These are phyloP conservation scores for Metschnikowia orientalis DNA, from an alignment of 805 yeast genomes.

Conservation along the genomic window DNA sequence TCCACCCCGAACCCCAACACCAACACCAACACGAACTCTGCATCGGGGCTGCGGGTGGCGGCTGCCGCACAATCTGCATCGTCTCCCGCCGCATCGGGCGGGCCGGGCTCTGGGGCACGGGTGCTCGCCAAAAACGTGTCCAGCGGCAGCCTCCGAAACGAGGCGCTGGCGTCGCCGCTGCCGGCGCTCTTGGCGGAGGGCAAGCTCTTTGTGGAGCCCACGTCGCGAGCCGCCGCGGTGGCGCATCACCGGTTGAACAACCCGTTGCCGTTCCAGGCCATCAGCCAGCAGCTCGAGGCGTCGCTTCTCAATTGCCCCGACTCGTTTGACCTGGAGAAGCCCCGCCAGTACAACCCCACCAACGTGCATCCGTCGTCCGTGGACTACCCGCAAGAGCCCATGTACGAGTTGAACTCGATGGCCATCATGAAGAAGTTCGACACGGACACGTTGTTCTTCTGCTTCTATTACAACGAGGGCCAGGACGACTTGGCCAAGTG, in stretches of 20 bases:
- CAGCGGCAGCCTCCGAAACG: conserved; percentile 3
- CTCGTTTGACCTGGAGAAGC: conserved; percentile 83
- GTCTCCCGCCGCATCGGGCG: neutral
- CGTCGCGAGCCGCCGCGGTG: conserved; percentile 24
- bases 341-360: conserved; percentile 69
- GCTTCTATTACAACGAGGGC: conserved; percentile 73
- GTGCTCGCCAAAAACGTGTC: conserved; percentile 4
- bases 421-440: conserved; percentile 67
- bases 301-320: conserved; percentile 90
- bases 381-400: conserved; percentile 84
- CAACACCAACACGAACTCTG: no score
- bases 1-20: no score
- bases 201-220: conserved; percentile 21
- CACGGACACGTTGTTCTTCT: conserved; percentile 83
- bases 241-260: conserved; percentile 42
- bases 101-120: neutral
- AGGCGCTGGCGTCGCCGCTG: conserved; percentile 17
- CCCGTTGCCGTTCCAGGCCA: conserved; percentile 51
- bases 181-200: conserved; percentile 10
- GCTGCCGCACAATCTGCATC: neutral
- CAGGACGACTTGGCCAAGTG: conserved; percentile 32
- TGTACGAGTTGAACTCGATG: conserved; percentile 60
- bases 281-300: conserved; percentile 61
- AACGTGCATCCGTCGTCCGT: conserved; percentile 87
- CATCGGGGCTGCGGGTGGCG: neutral